Conservation (phyloP, 2,329 filamentous ascomycete species). For the Ophiostoma perfectum region DNA sequence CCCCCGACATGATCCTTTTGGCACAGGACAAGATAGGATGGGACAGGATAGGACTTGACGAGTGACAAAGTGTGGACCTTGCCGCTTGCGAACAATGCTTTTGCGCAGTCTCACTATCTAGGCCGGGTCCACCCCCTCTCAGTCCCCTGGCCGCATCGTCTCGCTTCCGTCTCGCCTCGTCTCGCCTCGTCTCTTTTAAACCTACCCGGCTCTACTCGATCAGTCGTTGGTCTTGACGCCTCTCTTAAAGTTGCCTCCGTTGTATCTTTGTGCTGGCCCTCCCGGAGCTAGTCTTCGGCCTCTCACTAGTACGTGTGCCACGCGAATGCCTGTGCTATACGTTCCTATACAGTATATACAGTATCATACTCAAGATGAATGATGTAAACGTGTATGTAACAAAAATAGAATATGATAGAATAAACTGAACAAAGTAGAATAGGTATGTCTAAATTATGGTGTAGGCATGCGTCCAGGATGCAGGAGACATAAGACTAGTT, state of each 20-base stretch:
- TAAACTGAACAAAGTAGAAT: background rate
- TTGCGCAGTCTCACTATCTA: background rate
- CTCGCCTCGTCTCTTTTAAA: background rate
- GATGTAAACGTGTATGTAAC: background rate
- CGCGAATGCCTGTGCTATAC: too few relatives aligned
- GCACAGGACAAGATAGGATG: background rate
- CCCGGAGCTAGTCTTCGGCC: background rate
- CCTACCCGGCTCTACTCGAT: background rate
- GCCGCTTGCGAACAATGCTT: background rate
- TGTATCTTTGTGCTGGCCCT: background rate
- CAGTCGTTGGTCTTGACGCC: background rate
- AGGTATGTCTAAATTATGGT: background rate
- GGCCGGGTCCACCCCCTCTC: too few relatives aligned
- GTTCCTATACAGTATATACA: background rate
- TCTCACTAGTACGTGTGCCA: background rate
- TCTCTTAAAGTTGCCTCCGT: background rate
- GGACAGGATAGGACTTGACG: background rate
- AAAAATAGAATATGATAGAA: constrained; percentile 2
- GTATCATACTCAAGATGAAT: background rate
- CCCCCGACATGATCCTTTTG: background rate
- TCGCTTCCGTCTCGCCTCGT: background rate
- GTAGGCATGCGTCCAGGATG: background rate
- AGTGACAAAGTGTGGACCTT: background rate
- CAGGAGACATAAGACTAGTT: background rate
- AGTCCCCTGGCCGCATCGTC: background rate